Base-by-base conservation (phyloP, 148 eudicot genomes). In the Cornus suecica region DNA sequence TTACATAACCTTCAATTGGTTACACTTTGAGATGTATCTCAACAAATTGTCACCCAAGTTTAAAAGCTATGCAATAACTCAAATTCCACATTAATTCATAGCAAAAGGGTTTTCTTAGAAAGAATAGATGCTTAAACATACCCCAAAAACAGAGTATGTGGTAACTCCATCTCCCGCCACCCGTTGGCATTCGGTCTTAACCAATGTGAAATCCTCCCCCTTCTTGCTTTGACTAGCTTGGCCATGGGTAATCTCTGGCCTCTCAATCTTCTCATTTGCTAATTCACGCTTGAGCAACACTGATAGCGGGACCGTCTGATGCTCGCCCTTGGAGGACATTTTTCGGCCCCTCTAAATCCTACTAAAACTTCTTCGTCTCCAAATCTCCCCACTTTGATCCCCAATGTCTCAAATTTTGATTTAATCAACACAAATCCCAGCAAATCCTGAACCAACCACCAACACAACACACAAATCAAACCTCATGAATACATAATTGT, bases 91-190 rank as follows among this genome's bases (percentile, higher is more conserved):
- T 64, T 63, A 26, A 54, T 63, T 61, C 34, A 37, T 10, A n/a
- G 63, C 56, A 41, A 1, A 15, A 74, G 37, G 28, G 13, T 60
- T 42, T 42, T 11, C 20, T 22, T 20, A 8, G 30, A 23, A 15
- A 30, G 51, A 54, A 42, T 30, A 56, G 14, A 56, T 16, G 60
- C 20, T 16, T 37, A 34, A 58, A 69, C 66, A 23, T 93, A 93
- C 99, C 89, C 84, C 98, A 63, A 93, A 96, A 77, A 90, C 99
- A 37, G 94, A 93, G 71, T 85, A 96, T 0, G 97, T 93, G 26
- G 98, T 84, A 54, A 93, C 90, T 34, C 87, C 98, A 84, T 96
- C 98, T 51, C 97, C 97, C 52, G 91, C 83, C 61, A 85, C 80
- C 8, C 97, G 92, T 75, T 96, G 89, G 73, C 99, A 93, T 82